Base-by-base conservation (phyloP, 257 asterid genomes). In the Orobanche coerulescens region DNA sequence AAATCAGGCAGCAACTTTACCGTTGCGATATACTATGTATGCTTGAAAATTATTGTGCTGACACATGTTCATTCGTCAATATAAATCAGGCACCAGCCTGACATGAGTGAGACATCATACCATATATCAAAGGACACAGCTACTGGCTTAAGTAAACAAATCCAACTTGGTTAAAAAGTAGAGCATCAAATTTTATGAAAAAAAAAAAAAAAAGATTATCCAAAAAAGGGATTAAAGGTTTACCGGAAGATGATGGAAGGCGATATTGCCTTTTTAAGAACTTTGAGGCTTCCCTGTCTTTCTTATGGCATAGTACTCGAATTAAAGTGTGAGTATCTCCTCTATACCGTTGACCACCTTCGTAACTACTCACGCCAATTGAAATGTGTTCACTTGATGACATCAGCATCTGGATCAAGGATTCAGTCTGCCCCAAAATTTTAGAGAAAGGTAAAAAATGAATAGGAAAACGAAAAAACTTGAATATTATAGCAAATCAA, bases 181-280 rank as follows among this genome's bases (percentile, higher is more conserved):
- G 4, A n/a, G n/a, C n/a, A 3, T 13, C 14, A 40, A 40, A 40
- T 40, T 4, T 14, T 44, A 2, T 6, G 4, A 44, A 15, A 6
- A 4, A 44, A 44, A n/a, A n/a, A n/a, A 18, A 16, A 44, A 44
- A 11, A 44, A 6, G 12, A 67, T 47, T 44, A 25, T 6, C 8
- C n/a, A 36, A 34, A 61, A 26, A 64, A 37, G 67, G 55, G 54
- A 66, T 18, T 9, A 48, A 50, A 40, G 31, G 13, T 44, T n/a
- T 72, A 92, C 98, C 95, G 46, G 96, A 92, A 37, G 98, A 88
- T 67, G 94, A 75, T 51, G 95, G 98, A 71, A 92, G 84, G 39
- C 76, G 83, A 61, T 92, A 92, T 48, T 87, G 87, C 66, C 43
- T 78, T 75, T 88, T 92, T 55, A 92, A 69, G 78, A 92, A 92